Base-by-base conservation (phyloP, 2,329 filamentous ascomycete species). In the Apiospora malaysiana region DNA sequence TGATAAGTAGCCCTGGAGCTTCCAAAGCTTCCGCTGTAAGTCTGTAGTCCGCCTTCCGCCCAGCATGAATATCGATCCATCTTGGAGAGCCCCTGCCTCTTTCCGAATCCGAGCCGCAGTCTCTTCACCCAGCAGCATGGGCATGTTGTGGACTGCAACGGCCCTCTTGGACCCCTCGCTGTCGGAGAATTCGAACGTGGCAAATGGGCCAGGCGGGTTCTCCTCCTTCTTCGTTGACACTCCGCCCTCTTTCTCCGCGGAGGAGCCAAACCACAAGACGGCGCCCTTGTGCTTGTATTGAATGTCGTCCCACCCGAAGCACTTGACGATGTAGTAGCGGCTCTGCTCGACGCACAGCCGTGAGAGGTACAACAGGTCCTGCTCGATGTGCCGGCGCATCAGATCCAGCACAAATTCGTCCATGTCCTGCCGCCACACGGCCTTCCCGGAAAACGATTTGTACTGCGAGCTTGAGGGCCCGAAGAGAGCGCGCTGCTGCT, bases 341-440 rank as follows among this genome's bases (percentile, higher is more conserved):
- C 70, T 73, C 0, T 76, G 66, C 0, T 75, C 70, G 18, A 76
- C 73, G 66, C 79, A 79, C 14, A 82, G 72, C 0, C 71, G 69
- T 0, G 81, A 78, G 2, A 86, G 74, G 72, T 83, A 79, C 6
- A 84, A 70, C 14, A 92, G 78, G 0, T 84, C 79, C 25, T 87
- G 82, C 1, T 83, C 79, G 23, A 86, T 81, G 1, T 83, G 79
- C 6, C 83, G 79, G 5, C 87, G 85, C 79, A 91, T 81, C 71
- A 86, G 79, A 7, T 82, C 78, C 4, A 91, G 79, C 0, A 92
- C 75, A 37, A 87, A 81, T 0, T 81, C 78, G 45, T 85, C 82
- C 89, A 92, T 92, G 73, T 90, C 88, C 6, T 80, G 51, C 42
- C 89, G 85, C 85, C 85, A 89, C 32, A 82, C 78, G 10, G 80